These are phyloP conservation scores for Bipolaris gigantea DNA, from an alignment of 2,329 filamentous ascomycete species.

Conservation along the genomic window DNA sequence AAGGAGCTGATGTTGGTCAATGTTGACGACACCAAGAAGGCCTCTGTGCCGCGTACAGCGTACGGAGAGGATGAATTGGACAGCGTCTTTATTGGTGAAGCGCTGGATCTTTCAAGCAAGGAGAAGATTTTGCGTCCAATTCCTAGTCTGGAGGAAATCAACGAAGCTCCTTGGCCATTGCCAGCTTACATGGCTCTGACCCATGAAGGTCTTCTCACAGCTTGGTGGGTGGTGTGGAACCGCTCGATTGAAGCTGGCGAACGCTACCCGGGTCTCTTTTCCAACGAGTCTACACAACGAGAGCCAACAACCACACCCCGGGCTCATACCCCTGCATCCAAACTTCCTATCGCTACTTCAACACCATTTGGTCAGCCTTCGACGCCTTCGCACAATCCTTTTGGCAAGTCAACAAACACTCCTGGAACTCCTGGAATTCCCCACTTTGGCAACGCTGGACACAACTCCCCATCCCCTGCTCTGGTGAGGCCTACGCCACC, in stretches of 20 bases:
- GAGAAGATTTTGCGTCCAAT: constrained; percentile 80
- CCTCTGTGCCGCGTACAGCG: constrained; percentile 58
- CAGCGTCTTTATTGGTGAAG: constrained; percentile 76
- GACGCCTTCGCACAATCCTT: constrained; percentile 3
- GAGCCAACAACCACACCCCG: constrained; percentile 34
- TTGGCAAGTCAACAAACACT: constrained; percentile 21
- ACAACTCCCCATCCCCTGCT: constrained; percentile 12
- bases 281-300: constrained; percentile 32
- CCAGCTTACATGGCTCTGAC: constrained; percentile 85
- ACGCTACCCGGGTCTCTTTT: constrained; percentile 70
- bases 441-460: constrained; percentile 9
- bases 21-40: constrained; percentile 73
- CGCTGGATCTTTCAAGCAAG: constrained; percentile 79
- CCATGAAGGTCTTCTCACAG: constrained; percentile 79
- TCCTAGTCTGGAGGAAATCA: constrained; percentile 72
- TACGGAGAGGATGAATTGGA: constrained; percentile 56
- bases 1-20: constrained; percentile 74
- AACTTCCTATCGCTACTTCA: constrained; percentile 14
- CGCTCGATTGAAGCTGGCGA: constrained; percentile 77
- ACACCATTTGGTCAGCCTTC: constrained; percentile 11
- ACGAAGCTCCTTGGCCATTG: constrained; percentile 76
- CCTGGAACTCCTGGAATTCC: constrained; percentile 31
- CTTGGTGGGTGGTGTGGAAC: constrained; percentile 92
- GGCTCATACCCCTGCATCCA: constrained; percentile 11
- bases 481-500: constrained; percentile 19